Conservation (phyloP, 2,329 filamentous ascomycete species). For the Aspergillus aculeatinus region DNA sequence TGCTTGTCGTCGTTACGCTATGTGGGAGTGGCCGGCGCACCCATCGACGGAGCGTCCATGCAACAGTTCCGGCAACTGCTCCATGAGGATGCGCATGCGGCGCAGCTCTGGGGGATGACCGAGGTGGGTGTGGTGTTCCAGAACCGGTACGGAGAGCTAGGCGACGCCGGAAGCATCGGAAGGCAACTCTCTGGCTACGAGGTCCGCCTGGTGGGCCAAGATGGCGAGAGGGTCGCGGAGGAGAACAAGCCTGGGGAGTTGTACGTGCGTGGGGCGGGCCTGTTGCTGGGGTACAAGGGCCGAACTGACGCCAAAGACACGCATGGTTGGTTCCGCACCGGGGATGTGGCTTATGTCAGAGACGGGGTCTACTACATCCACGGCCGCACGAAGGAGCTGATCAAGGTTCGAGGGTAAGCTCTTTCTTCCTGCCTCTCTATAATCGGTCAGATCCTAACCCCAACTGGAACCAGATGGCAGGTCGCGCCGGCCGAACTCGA, state of each 20-base stretch:
- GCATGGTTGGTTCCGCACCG: constrained; percentile 46
- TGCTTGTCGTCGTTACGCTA: constrained; percentile 45
- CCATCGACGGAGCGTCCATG: constrained; percentile 45
- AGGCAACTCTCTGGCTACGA: constrained; percentile 43
- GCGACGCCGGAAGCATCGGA: constrained; percentile 51
- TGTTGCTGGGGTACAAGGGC: constrained; percentile 40
- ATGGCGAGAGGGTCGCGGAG: constrained; percentile 30
- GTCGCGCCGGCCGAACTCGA: constrained; percentile 52
- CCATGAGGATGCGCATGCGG: constrained; percentile 41
- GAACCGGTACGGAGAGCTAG: constrained; percentile 39
- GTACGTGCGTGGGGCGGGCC: constrained; percentile 39
- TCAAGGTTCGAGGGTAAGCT: constrained; percentile 49
- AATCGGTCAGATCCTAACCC: background rate
- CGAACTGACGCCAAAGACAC: constrained; percentile 36
- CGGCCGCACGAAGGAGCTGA: constrained; percentile 46
- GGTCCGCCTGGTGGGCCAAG: constrained; percentile 36
- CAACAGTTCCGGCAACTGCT: constrained; percentile 44
- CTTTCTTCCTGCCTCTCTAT: background rate
- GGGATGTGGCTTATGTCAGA: constrained; percentile 41
- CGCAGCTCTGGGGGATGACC: constrained; percentile 57
- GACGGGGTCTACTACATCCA: constrained; percentile 41
- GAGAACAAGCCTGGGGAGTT: constrained; percentile 42
- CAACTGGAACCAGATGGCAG: constrained; percentile 40
- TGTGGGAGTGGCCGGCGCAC: constrained; percentile 51
- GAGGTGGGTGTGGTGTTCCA: constrained; percentile 51